Evolutionary conservation across 1,284 basidiomycete genomes (phyloP), one percentile per base, ranked within the genome.

Genomic region (Puccinia coronata): DNA sequence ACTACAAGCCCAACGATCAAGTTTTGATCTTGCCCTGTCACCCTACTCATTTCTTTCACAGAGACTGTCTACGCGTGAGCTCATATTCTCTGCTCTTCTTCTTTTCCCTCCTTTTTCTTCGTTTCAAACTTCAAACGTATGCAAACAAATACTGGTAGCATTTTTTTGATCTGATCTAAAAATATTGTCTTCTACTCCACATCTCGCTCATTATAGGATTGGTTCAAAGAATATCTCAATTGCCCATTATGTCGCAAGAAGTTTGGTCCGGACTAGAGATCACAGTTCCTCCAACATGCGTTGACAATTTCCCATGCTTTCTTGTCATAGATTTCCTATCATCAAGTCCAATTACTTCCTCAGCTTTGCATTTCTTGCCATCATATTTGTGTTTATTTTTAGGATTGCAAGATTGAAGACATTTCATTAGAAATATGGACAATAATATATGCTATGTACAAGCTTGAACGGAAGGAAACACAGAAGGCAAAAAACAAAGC

Each of bases 21-120:
- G 23, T 71, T 11, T 20, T 51, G 28, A 18, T 71, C 14, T 39
- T 71, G 28, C 69, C 69, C 4, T 71, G 69, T 18, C 69, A 71
- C 34, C 69, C 69, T 34, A 51, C 69, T 16, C 69, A 71, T 25
- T 71, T 71, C 47, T 71, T 71, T 71, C 69, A 71, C 18, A 18
- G 28, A 9, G 28, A 71, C 51, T 71, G 69, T 71, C 69, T 71
- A 1, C 43, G 69, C 28, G 69, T 71, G 3, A 25, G 47, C 20
- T 28, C n/a, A 14, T 20, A 34, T 51, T 53, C 31, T 53, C 18
- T 16, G 14, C 49, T 20, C 18, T 34, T 49, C 43, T 49, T 43
- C 28, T 49, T 70, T 28, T 18, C 25, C 25, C 47, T 9, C 11
- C 36, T 23, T 41, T 18, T 49, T 11, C 8, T 70, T 70, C 28